Evolutionary conservation across 192 early-diverging fungal species (phyloP), one percentile per base, ranked within the genome.

Genomic region (Coemansia sp.): DNA sequence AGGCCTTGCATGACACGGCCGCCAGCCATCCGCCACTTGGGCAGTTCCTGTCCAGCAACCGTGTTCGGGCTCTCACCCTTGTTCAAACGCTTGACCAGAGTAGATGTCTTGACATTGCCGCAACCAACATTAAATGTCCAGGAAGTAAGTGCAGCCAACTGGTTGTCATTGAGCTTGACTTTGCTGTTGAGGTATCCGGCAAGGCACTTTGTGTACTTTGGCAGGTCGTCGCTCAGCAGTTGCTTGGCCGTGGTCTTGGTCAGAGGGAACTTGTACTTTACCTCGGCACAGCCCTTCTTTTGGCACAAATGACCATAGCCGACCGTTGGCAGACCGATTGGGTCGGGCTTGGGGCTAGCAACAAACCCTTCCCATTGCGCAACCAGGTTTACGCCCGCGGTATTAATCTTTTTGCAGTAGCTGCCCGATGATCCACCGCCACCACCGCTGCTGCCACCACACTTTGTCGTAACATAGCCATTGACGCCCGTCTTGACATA

Each of bases 251-350:
- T 59, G 15, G 62, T 51, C n/a, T 64, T 62, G 62, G 70, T 62
- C 39, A 82, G 59, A 2, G 75, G 73, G 60, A 67, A 72, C 50
- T 45, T 58, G 59, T 66, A 60, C 23, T 55, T 45, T 24, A 72
- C 70, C 37, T 77, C 73, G 37, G 60, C 57, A 45, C 72, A 73
- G 61, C 53, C 37, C 47, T 67, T 67, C 25, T 41, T 35, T 45
- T 68, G 50, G 66, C 72, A 74, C 50, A 65, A 47, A 29, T 74
- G 72, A 22, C 72, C 72, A 11, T 82, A 82, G 41, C 80, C 80
- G 15, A 82, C 80, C 1, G 80, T 82, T 2, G 80, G 80, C 54
- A 74, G 66, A 4, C 80, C 80, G 14, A 74, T 79, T 1, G 80
- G 76, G 27, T 82, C 80, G 17, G 80, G 80, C 27, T 48, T 32